A percentile compares a stretch with the other conserved stretches of the same genome.
These are phyloP conservation scores for Ceriops tagal DNA, from an alignment of 345 rosid genomes.

Conservation along the genomic window DNA sequence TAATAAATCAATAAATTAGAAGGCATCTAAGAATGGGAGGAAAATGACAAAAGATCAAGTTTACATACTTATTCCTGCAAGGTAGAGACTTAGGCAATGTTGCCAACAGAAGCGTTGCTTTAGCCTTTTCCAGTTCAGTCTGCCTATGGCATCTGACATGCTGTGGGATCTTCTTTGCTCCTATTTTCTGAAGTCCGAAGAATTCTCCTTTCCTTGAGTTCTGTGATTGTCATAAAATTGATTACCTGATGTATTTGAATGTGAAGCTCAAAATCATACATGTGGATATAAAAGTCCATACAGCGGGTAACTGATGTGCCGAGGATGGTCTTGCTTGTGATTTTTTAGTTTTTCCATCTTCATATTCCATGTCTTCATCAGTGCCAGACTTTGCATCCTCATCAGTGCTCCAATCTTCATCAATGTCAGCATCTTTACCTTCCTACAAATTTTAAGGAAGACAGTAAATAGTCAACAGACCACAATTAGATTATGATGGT, in stretches of 20 bases:
- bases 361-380: slow-evolving; percentile 63
- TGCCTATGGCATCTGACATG: slow-evolving; percentile 81
- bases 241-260: slow-evolving; percentile 9
- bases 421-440: slow-evolving; percentile 55
- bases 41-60: neutral
- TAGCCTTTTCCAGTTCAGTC: slow-evolving; percentile 86
- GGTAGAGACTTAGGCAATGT: slow-evolving; percentile 82
- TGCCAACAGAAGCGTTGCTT: slow-evolving; percentile 74
- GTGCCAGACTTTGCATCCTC: slow-evolving; percentile 46
- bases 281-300: slow-evolving; percentile 27
- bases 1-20: slow-evolving; percentile 4
- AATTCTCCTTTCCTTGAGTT: slow-evolving; percentile 69
- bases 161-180: slow-evolving; percentile 78
- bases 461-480: slow-evolving; percentile 11
- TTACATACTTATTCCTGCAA: slow-evolving; percentile 70
- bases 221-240: slow-evolving; percentile 32
- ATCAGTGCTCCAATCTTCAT: slow-evolving; percentile 64
- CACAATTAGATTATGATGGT: neutral
- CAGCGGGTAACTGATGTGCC: slow-evolving; percentile 54
- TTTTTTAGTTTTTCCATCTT: slow-evolving; percentile 39
- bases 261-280: slow-evolving; percentile 16
- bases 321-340: slow-evolving; percentile 35
- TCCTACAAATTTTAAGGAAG: slow-evolving; percentile 32
- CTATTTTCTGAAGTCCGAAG: slow-evolving; percentile 83
- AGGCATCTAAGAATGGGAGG: neutral